Evolutionary conservation across 192 early-diverging fungal species (phyloP), one percentile per base, ranked within the genome.

Genomic region (Podila clonocystis): DNA sequence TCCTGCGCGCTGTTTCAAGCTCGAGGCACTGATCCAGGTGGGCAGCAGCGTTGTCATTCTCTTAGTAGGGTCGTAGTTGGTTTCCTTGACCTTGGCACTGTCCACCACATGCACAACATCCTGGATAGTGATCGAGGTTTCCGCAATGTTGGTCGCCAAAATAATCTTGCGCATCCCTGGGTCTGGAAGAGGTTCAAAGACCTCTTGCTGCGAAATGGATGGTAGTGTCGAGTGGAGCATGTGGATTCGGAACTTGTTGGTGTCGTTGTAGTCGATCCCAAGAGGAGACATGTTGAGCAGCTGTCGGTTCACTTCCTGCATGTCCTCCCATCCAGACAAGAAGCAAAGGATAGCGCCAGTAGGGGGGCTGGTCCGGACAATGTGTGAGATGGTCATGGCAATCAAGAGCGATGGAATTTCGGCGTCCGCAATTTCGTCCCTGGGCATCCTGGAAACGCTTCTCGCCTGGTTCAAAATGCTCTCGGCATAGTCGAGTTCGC

Each of bases 271-370:
- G 69, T 85, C 63, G 19, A 86, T 66, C 8, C 72, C 83, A 4
- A 89, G 82, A 24, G 87, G 84, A 4, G 80, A 66, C n/a, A 68
- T 52, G 68, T 84, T 73, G 30, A 90, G 34, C 15, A 86, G 41
- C 65, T 87, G 84, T n/a, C 82, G 65, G 13, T 86, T 58, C 5
- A 86, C 73, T 20, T 77, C 70, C 50, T 74, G 82, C 67, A 94
- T 94, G 67, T 94, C 92, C 50, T 85, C 85, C 87, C 91, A 85
- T 24, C 90, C 90, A 1, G 89, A 85, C 38, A 95, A 60, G 78
- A 96, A 95, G 33, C 95, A 84, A 9, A 96, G 72, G 15, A 95
- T 91, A 0, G 93, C 90, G 2, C 95, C 94, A 11, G 69, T 65
- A 6, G 77, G 70, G 2, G 58, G 34, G n/a, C 70, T 77, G 9